Conservation (phyloP, 2,329 filamentous ascomycete species). For the Colletotrichum sansevieriae region DNA sequence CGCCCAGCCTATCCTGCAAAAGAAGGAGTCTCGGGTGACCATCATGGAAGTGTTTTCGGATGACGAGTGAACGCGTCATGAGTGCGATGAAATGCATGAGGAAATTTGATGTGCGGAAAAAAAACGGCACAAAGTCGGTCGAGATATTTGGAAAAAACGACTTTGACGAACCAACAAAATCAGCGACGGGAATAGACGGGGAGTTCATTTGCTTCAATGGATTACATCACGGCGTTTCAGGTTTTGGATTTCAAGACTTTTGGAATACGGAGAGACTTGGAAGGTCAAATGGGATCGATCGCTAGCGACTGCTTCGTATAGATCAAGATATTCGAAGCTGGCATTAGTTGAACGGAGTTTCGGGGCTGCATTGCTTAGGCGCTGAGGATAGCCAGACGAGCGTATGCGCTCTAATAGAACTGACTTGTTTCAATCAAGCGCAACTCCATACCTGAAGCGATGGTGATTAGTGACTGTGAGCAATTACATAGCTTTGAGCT, state of each 20-base stretch:
- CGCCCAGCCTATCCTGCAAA: conserved; percentile 19
- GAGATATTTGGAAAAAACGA: conserved; percentile 19
- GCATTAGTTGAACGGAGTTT: conserved; percentile 22
- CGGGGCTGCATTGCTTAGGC: conserved; percentile 21
- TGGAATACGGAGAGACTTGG: neutral
- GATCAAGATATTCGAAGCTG: conserved; percentile 29
- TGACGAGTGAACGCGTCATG: conserved; percentile 34
- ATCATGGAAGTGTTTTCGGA: conserved; percentile 38
- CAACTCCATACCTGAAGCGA: too few species aligned
- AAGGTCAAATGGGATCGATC: conserved; percentile 6
- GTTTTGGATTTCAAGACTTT: neutral
- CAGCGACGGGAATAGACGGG: conserved; percentile 28
- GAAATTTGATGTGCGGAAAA: conserved; percentile 13
- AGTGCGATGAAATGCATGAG: conserved; percentile 9
- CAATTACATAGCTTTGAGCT: too few species aligned
- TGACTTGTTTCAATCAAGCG: conserved; percentile 7
- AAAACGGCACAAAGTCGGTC: neutral
- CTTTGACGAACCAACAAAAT: conserved; percentile 24
- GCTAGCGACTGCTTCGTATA: conserved; percentile 19
- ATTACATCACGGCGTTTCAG: conserved; percentile 22
- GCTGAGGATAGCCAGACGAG: conserved; percentile 10
- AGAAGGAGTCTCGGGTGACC: conserved; percentile 35
- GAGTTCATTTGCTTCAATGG: conserved; percentile 22
- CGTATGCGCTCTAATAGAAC: conserved; percentile 33
- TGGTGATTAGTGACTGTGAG: too few species aligned